Percentiles rank a stretch among this genome's conserved stretches.
Conservation (phyloP, 2,329 filamentous ascomycete species). For the Hypoxylon sp. region DNA sequence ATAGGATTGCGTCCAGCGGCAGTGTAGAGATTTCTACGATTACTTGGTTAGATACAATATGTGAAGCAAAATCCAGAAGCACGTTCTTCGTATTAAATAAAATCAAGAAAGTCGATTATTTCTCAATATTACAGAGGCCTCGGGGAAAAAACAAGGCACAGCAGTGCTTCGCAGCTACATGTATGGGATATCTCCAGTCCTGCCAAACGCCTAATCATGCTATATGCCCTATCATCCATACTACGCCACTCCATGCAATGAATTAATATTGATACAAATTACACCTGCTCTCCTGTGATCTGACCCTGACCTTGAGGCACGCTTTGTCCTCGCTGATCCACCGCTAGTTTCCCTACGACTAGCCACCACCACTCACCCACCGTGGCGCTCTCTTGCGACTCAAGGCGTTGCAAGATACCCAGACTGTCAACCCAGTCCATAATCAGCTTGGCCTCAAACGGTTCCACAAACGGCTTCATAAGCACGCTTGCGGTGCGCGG, state of each 20-base stretch:
- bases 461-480: conserved; percentile 71
- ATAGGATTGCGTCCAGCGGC: neutral
- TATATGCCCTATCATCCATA: conserved; percentile 7
- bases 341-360: conserved; percentile 60
- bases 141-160: neutral
- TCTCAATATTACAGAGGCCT: neutral
- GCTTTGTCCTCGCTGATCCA: conserved; percentile 40
- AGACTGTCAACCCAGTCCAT: conserved; percentile 70
- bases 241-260: conserved; percentile 4
- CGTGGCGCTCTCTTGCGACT: conserved; percentile 59
- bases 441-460: conserved; percentile 73
- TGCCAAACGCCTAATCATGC: conserved; percentile 33
- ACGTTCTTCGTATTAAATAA: neutral
- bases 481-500: conserved; percentile 67
- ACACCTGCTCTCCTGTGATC: neutral
- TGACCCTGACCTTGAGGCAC: neutral
- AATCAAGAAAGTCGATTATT: conserved; percentile 9
- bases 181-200: conserved; percentile 15
- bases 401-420: conserved; percentile 64
- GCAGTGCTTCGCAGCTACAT: conserved; percentile 19
- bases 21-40: neutral
- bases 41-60: too few relatives aligned
- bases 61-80: neutral
- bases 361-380: conserved; percentile 79
- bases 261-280: conserved; percentile 8